Conservation (phyloP, 2,329 filamentous ascomycete genomes). For the Fusarium bactridioides region DNA sequence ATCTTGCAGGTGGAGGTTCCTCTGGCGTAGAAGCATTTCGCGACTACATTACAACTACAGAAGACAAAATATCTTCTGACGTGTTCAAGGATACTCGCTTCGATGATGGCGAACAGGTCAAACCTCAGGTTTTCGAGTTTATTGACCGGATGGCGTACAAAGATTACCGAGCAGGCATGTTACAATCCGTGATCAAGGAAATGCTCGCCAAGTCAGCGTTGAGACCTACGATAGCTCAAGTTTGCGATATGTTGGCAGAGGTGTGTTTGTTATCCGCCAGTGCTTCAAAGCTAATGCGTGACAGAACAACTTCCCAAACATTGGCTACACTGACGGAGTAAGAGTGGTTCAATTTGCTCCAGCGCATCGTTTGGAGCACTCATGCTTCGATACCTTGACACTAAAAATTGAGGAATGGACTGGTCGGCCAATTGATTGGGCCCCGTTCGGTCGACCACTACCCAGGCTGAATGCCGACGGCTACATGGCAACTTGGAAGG, state of each 20-base stretch:
- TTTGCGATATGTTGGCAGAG: rapidly evolving
- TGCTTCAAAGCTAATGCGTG: rapidly evolving
- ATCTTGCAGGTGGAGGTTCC: rapidly evolving
- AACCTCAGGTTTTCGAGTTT: background rate
- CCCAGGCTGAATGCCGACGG: rapidly evolving
- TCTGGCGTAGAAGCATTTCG: background rate
- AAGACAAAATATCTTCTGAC: background rate
- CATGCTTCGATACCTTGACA: rapidly evolving
- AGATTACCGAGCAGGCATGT: rapidly evolving
- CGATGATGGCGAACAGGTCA: background rate
- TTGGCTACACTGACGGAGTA: background rate
- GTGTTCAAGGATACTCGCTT: rapidly evolving
- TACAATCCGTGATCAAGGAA: rapidly evolving
- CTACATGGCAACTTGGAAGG: rapidly evolving
- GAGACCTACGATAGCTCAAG: background rate
- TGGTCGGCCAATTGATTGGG: background rate
- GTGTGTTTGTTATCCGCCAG: rapidly evolving
- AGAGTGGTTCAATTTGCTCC: background rate
- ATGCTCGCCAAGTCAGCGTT: background rate
- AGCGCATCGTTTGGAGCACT: rapidly evolving
- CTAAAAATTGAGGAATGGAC: background rate
- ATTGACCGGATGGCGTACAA: rapidly evolving
- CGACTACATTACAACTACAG: background rate
- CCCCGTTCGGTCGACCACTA: rapidly evolving
- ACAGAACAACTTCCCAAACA: background rate